Evolutionary conservation across 1,284 basidiomycete species (phyloP).

Genomic region (Irpex sp.): DNA sequence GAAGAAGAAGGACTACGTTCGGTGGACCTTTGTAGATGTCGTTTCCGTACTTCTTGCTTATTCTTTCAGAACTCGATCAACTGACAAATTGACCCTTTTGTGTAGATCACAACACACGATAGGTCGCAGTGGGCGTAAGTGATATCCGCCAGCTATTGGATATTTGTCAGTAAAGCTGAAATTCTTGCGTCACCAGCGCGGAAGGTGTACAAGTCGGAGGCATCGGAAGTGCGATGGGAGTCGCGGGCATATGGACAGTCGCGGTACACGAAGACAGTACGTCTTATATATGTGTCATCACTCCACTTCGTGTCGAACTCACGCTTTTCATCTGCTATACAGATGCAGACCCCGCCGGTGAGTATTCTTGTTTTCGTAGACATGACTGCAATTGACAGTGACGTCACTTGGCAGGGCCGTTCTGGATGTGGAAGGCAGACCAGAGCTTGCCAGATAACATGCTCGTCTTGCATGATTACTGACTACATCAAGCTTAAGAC

Average conservation of each 20-base stretch:
- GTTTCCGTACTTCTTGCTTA: background rate
- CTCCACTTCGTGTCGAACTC: too few relatives aligned
- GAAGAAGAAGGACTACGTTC: constrained; percentile 48
- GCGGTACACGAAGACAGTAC: constrained; percentile 53
- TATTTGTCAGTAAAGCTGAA: background rate
- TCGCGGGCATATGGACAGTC: constrained; percentile 65
- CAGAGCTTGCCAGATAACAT: constrained; percentile 15
- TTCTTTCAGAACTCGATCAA: background rate
- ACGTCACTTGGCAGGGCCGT: constrained; percentile 40
- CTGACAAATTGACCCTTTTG: background rate
- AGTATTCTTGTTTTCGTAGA: constrained; percentile 14
- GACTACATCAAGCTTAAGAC: background rate
- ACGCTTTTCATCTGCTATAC: background rate
- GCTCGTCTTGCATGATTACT: background rate
- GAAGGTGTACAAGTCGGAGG: constrained; percentile 64
- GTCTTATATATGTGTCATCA: background rate
- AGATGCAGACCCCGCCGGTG: constrained; percentile 48
- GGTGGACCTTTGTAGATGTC: constrained; percentile 49
- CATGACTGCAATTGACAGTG: background rate
- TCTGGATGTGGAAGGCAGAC: constrained; percentile 59
- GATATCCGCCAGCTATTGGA: background rate
- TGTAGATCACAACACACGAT: constrained; percentile 22
- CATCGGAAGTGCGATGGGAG: constrained; percentile 56
- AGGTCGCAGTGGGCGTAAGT: constrained; percentile 24
- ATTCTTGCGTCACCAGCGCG: constrained; percentile 33